These are phyloP conservation scores for Pisolithus thermaeus DNA, from an alignment of 1,284 basidiomycete species.

Conservation along the genomic window DNA sequence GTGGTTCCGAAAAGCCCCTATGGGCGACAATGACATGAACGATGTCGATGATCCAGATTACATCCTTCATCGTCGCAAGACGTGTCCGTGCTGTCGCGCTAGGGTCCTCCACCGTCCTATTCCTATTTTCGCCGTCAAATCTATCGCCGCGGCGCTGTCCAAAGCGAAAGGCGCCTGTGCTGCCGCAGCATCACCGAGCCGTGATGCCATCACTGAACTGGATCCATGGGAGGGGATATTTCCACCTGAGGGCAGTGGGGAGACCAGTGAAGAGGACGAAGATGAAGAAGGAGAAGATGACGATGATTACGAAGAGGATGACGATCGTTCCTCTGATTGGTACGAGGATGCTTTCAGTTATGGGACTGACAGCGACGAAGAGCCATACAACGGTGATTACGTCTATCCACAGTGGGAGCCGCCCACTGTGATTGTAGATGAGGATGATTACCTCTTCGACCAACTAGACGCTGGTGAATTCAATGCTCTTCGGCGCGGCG, in stretches of 20 bases:
- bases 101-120: constrained; percentile 52
- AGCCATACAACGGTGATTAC: constrained; percentile 34
- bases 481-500: constrained; percentile 55
- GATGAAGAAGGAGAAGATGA: constrained; percentile 26
- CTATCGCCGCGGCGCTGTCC: constrained; percentile 42
- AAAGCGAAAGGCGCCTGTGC: constrained; percentile 30
- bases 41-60: constrained; percentile 47
- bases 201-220: constrained; percentile 29
- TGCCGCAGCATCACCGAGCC: constrained; percentile 6
- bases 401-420: constrained; percentile 52
- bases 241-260: constrained; percentile 38
- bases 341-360: constrained; percentile 31
- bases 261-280: constrained; percentile 28
- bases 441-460: constrained; percentile 34
- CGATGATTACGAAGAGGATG: constrained; percentile 23
- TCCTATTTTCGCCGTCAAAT: constrained; percentile 63
- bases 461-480: constrained; percentile 33
- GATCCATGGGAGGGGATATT: constrained; percentile 71
- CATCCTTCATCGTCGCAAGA: constrained; percentile 53
- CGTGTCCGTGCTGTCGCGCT: constrained; percentile 66
- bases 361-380: constrained; percentile 31
- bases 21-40: constrained; percentile 46
- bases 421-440: constrained; percentile 35
- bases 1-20: constrained; percentile 68
- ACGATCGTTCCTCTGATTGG: constrained; percentile 22